phyloP scores from a whole-genome alignment of 2,329 filamentous ascomycete genomes.

The Cladorrhinum sp. region DNA sequence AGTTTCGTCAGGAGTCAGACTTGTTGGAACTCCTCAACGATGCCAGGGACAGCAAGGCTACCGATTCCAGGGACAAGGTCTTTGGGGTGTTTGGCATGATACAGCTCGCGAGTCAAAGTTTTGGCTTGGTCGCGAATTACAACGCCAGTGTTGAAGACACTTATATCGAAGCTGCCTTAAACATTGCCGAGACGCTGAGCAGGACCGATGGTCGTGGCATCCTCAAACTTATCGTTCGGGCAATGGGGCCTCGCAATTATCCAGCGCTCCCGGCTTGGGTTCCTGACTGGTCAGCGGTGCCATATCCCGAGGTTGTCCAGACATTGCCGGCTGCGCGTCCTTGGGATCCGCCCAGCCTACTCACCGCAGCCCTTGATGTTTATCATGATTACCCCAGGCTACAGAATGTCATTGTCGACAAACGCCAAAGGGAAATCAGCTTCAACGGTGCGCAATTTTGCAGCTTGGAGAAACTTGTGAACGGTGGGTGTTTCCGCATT shows the following conservation, averaged over 20 bases:
- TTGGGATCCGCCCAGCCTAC: background rate
- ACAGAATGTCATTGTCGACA: background rate
- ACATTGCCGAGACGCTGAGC: background rate
- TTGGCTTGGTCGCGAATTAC: constrained; percentile 1
- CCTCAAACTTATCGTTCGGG: background rate
- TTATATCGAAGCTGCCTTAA: background rate
- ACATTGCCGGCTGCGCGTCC: background rate
- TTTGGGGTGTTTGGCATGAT: constrained; percentile 9
- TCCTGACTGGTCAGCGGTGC: background rate
- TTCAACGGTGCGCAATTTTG: background rate
- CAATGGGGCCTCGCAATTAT: background rate
- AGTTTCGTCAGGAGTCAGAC: background rate
- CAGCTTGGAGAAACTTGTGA: background rate
- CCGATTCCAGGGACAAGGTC: constrained; percentile 8
- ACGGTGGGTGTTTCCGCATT: background rate
- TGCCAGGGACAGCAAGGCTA: constrained; percentile 1
- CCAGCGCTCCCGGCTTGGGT: background rate
- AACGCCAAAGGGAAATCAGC: background rate
- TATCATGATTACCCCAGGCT: background rate
- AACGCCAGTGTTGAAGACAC: background rate
- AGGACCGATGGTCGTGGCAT: background rate
- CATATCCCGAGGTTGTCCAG: background rate
- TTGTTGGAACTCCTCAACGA: constrained; percentile 1
- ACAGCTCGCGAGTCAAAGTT: background rate
- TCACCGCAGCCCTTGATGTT: background rate